Evolutionary conservation across 805 yeast species (phyloP).

Genomic region (Sungouiella thailandica): DNA sequence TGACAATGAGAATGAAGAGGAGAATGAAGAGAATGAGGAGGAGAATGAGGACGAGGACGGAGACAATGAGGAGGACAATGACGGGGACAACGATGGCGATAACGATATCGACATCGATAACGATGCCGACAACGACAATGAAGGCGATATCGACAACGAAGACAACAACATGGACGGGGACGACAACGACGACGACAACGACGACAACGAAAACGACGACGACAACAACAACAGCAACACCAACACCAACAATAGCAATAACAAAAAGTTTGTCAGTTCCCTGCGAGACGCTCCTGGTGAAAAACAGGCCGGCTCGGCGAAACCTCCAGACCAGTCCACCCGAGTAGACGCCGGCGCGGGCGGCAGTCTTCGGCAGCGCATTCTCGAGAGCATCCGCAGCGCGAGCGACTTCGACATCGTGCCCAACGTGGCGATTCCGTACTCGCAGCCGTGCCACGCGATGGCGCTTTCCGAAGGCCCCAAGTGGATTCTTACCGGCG

Average conservation of each 20-base stretch:
- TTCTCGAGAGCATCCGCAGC: slow-evolving; percentile 40
- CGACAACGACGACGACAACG: slow-evolving; percentile 19
- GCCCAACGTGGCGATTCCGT: slow-evolving; percentile 87
- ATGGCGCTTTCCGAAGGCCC: slow-evolving; percentile 75
- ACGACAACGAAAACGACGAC: slow-evolving; percentile 23
- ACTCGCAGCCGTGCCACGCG: slow-evolving; percentile 71
- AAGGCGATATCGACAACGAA: slow-evolving; percentile 18
- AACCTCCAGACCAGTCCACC: slow-evolving; percentile 1
- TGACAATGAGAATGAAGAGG: slow-evolving; percentile 20
- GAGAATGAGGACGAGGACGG: slow-evolving; percentile 9
- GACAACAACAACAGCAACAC: slow-evolving; percentile 16
- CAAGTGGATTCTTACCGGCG: slow-evolving; percentile 88
- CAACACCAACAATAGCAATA: slow-evolving; percentile 4
- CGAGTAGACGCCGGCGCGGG: not conserved
- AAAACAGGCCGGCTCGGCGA: no score
- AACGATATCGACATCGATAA: slow-evolving; percentile 12
- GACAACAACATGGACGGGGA: slow-evolving; percentile 21
- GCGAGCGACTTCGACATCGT: slow-evolving; percentile 63
- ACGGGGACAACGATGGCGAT: slow-evolving; percentile 8
- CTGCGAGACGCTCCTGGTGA: no score
- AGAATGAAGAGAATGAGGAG: slow-evolving; percentile 13
- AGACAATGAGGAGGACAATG: slow-evolving; percentile 12
- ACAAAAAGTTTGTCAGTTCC: no score
- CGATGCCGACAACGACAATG: slow-evolving; percentile 16
- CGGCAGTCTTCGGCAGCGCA: slow-evolving; percentile 14